These are phyloP conservation scores for Ascochyta pisi DNA, from an alignment of 2,329 filamentous ascomycete species.

Conservation along the genomic window DNA sequence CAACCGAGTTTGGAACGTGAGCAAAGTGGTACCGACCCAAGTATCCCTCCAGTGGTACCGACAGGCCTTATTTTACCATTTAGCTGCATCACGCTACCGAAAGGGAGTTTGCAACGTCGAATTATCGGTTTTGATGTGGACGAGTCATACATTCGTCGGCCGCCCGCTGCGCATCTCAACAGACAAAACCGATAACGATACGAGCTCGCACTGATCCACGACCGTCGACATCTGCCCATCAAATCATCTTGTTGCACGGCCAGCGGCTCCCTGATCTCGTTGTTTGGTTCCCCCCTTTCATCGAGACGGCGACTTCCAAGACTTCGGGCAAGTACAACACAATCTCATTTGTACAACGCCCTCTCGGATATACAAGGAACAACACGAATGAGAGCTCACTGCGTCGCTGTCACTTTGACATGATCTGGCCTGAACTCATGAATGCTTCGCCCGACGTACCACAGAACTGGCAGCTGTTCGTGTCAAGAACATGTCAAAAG, in stretches of 20 bases:
- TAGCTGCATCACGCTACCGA: neutral
- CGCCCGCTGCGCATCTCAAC: neutral
- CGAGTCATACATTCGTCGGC: conserved; percentile 3
- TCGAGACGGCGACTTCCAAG: neutral
- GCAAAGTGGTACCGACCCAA: conserved; percentile 5
- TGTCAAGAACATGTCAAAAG: conserved; percentile 11
- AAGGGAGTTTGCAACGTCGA: conserved; percentile 6
- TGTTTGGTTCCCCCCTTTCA: neutral
- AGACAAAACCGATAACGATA: neutral
- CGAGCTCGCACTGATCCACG: neutral
- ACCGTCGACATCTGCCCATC: neutral
- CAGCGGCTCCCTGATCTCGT: neutral
- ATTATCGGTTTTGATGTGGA: conserved; percentile 1
- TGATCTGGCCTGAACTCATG: conserved; percentile 2
- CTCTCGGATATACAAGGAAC: neutral
- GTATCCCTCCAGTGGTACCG: neutral
- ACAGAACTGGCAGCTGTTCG: conserved; percentile 8
- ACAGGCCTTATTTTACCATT: neutral
- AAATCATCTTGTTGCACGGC: neutral
- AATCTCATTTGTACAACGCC: neutral
- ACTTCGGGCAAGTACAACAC: neutral
- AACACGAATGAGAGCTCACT: neutral
- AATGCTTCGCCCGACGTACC: neutral
- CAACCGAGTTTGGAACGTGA: conserved; percentile 6
- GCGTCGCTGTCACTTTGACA: conserved; percentile 1